Base-by-base conservation (phyloP, 805 yeast species). In the Spathaspora gorwiae region DNA sequence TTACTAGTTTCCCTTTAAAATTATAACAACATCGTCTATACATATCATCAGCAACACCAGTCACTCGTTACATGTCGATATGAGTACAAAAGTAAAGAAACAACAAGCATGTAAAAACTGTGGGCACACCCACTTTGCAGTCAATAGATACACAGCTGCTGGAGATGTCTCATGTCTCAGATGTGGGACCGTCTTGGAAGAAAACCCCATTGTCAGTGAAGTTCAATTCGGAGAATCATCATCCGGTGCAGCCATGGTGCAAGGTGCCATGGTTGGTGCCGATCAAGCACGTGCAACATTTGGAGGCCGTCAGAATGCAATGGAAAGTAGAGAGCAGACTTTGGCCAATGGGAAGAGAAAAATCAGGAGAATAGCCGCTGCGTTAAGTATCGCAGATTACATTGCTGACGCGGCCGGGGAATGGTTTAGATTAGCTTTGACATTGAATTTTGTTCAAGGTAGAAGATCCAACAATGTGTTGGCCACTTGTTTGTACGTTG, bases 361-460 rank as follows among this genome's bases (percentile, higher is more conserved):
- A 54, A 83, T 94, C 48, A 79, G 79, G 54, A 84, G 85, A 38
- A 84, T 95, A 11, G 96, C 97, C 0, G 74, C 76, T 37, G 87
- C 89, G 2, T 71, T 94, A 47, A 70, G 71, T 31, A 89, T 95
- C 46, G 89, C 96, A 2, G 96, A 88, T 39, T 84, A 81, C 61
- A 82, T 92, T 10, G 78, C 90, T 2, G 96, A 87, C 47, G 83
- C 92, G 10, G 97, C 97, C 0, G 78, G 80, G 54, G 87, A 86
- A 47, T 89, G 96, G 92, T 95, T 88, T 65, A 83, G 83, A 53
- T 70, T 90, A 45, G 98, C 98, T 0, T 72, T 95, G 27, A 78
- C 89, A 2, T 78, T 84, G 52, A 90, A 90, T 60, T 94, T 94
- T 61, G 98, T 94, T 24, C 96, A 92, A 63, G 99, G 99, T n/a